Conservation (phyloP, 768 basidiomycete species). For the Xanthoconium stramineum region DNA sequence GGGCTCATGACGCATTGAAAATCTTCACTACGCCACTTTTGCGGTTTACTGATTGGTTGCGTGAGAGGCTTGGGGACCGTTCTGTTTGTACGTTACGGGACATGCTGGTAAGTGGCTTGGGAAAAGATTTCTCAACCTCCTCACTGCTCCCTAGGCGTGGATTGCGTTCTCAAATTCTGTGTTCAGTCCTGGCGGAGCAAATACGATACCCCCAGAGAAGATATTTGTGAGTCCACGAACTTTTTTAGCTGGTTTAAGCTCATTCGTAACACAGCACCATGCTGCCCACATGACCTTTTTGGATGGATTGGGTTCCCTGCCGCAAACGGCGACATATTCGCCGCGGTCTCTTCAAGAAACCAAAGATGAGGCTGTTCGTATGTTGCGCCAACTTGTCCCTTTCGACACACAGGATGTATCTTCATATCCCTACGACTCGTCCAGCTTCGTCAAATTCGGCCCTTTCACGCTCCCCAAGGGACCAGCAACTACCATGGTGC, state of each 20-base stretch:
- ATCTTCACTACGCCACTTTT: conserved; percentile 61
- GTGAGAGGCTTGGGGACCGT: conserved; percentile 52
- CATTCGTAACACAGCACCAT: conserved; percentile 60
- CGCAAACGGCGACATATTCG: conserved; percentile 67
- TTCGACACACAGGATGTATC: conserved; percentile 27
- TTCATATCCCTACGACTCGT: conserved; percentile 31
- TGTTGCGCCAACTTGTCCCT: conserved; percentile 58
- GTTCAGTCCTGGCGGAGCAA: conserved; percentile 30
- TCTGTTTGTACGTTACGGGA: conserved; percentile 80
- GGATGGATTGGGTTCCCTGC: conserved; percentile 81
- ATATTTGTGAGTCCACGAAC: conserved; percentile 59
- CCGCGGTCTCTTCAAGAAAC: conserved; percentile 55
- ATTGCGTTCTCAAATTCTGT: conserved; percentile 78
- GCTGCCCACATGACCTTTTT: conserved; percentile 91
- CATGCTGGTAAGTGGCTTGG: conserved; percentile 60
- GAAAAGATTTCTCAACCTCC: background rate
- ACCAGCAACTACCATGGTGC: conserved; percentile 29
- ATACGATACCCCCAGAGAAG: conserved; percentile 40
- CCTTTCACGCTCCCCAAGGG: conserved; percentile 72
- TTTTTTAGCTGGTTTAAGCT: conserved; percentile 2
- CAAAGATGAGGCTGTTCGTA: conserved; percentile 51
- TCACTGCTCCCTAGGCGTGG: conserved; percentile 67
- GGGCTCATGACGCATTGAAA: conserved; percentile 54
- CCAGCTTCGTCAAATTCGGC: conserved; percentile 56
- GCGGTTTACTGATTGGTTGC: conserved; percentile 82